A percentile compares a stretch with the other conserved stretches of the same genome.
These are phyloP conservation scores for Saccharomyces uvarum DNA, from an alignment of 1,139 yeast genomes.

Conservation along the genomic window DNA sequence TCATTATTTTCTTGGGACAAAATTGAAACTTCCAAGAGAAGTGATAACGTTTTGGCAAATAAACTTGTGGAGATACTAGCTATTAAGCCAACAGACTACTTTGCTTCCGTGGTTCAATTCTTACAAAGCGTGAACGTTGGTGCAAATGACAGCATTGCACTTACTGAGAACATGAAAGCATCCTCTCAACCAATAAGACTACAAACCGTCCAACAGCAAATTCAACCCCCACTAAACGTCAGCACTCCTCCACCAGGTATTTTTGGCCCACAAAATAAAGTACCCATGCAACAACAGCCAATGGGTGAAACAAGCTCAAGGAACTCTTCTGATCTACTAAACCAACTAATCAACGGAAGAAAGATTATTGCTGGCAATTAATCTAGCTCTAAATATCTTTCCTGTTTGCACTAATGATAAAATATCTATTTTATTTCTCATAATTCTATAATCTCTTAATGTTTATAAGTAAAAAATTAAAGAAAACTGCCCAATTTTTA, in stretches of 20 bases:
- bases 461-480: neutral
- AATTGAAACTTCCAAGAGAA: conserved; percentile 23
- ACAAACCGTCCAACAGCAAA: conserved; percentile 17
- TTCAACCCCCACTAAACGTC: conserved; percentile 20
- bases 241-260: conserved; percentile 41
- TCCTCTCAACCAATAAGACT: conserved; percentile 1
- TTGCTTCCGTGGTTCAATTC: conserved; percentile 28
- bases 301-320: conserved; percentile 20
- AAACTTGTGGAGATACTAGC: conserved; percentile 31
- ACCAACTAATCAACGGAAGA: conserved; percentile 65
- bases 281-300: conserved; percentile 17
- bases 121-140: conserved; percentile 22
- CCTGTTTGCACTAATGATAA: neutral
- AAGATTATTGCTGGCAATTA: conserved; percentile 34
- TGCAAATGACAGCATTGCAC: conserved; percentile 9
- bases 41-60: conserved; percentile 25
- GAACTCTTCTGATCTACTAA: conserved; percentile 56
- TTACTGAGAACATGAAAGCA: conserved; percentile 2
- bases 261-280: conserved; percentile 26
- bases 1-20: conserved; percentile 39
- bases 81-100: conserved; percentile 30
- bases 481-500: neutral
- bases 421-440: neutral
- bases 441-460: neutral
- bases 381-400: neutral